A percentile compares a stretch with the other conserved stretches of the same genome.
Conservation (phyloP, 2,329 filamentous ascomycete genomes). For the Colletotrichum sp. region DNA sequence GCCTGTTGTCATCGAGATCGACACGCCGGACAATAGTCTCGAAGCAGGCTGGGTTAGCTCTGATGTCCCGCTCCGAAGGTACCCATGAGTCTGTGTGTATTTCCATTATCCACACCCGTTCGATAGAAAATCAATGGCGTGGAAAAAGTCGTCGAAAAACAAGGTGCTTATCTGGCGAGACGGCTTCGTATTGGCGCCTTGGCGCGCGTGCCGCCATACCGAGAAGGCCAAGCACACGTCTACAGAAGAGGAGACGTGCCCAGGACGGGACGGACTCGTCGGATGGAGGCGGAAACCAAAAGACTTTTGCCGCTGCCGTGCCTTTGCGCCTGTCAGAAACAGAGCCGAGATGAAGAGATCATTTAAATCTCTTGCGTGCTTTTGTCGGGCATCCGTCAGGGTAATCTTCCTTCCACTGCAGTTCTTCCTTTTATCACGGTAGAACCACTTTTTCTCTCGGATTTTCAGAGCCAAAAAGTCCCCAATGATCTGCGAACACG, state of each 20-base stretch:
- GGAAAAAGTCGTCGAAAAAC: not conserved
- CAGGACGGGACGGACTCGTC: not conserved
- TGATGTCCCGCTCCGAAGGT: not conserved
- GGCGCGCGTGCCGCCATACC: conserved; percentile 17
- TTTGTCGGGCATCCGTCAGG: not conserved
- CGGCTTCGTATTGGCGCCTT: conserved; percentile 5
- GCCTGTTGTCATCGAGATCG: conserved; percentile 4
- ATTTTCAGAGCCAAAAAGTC: not conserved
- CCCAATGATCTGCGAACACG: not conserved
- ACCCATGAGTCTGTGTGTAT: not conserved
- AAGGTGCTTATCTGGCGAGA: conserved; percentile 2
- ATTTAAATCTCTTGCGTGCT: not conserved
- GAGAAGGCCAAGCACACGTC: conserved; percentile 9
- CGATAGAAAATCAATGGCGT: not conserved
- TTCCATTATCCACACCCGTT: not conserved
- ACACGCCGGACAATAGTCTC: not conserved
- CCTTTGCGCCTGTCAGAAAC: not conserved
- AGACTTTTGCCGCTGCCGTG: not conserved
- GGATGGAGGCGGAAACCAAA: not conserved
- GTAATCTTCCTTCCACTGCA: not conserved
- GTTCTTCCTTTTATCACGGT: not conserved
- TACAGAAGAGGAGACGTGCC: not conserved
- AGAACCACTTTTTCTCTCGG: not conserved
- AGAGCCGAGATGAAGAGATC: conserved; percentile 3
- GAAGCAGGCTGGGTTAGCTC: not conserved